phyloP scores from a whole-genome alignment of 2,329 filamentous ascomycete genomes.

The Fonsecaea pedrosoi region DNA sequence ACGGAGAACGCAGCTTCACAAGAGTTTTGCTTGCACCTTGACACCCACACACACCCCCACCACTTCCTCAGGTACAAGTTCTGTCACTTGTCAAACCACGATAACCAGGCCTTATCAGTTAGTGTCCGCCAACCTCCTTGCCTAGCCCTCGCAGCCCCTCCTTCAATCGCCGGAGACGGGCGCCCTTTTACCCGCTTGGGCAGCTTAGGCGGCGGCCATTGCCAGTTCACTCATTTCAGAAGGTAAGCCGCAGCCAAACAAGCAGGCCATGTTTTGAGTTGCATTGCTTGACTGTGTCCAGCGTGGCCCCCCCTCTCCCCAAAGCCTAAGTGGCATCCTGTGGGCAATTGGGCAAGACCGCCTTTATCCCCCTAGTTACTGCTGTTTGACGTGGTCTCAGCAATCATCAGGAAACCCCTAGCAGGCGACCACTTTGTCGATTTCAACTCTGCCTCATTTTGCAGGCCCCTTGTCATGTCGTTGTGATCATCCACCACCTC shows the following conservation, averaged over 20 bases:
- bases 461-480: slow-evolving; percentile 27
- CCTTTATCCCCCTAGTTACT: slow-evolving; percentile 6
- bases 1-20: slow-evolving; percentile 5
- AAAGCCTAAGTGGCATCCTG: background rate
- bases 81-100: background rate
- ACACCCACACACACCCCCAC: slow-evolving; percentile 2
- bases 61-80: background rate
- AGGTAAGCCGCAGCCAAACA: slow-evolving; percentile 20
- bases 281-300: background rate
- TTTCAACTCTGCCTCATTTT: slow-evolving; percentile 24
- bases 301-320: background rate
- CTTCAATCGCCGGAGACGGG: background rate
- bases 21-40: background rate
- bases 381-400: slow-evolving; percentile 23
- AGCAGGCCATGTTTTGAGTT: slow-evolving; percentile 1
- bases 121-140: background rate
- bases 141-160: slow-evolving; percentile 2
- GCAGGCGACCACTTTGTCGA: slow-evolving; percentile 30
- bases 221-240: background rate
- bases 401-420: slow-evolving; percentile 32
- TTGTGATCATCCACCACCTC: slow-evolving; percentile 19
- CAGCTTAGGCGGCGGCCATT: slow-evolving; percentile 4
- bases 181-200: slow-evolving; percentile 1
- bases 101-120: slow-evolving; percentile 12
- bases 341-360: background rate